Evolutionary conservation across 176 grass and related monocot genomes (phyloP), one percentile per base, ranked within the genome.

Genomic region (Aegilops umbellulata): DNA sequence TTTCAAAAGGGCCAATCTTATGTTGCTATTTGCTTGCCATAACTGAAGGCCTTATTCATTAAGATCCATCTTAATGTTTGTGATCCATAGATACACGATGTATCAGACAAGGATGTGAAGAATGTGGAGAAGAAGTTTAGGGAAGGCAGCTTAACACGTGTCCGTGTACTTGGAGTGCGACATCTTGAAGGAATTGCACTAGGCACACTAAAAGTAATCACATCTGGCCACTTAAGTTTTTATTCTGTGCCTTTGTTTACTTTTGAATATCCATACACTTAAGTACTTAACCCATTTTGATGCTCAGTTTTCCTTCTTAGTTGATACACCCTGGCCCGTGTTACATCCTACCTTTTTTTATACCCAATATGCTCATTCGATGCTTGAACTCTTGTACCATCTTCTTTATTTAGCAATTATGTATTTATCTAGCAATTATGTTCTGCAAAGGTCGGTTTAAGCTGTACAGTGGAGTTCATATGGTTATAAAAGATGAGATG

Each of bases 181-280:
- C 86, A 95, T 94, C 91, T 98, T 79, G 96, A 98, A 94, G 96
- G 96, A 82, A 67, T 95, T 87, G 91, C 93, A 36, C 62, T 92
- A 55, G 86, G 88, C 78, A 98, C 96, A 0, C 55, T 92, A 81
- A 98, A 95, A 83, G 96, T 98, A 95, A 66, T 63, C 79, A 29
- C 41, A 64, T 63, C 24, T 67, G 1, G 6, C 25, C 10, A 65
- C 46, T 32, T 32, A 79, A 31, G 12, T 79, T 82, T 81, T 22
- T 41, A 41, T 75, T 81, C 26, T n/a, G 36, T 74, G 57, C 44
- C 74, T 39, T 83, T 26, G 39, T 73, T 86, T 86, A 78, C 42
- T 73, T 79, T 47, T 79, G 3, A 73, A 78, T 60, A 80, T 83
- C 69, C 46, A 68, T 83, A n/a, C 64, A 15, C 13, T 74, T 44